Base-by-base conservation (phyloP, 2,329 filamentous ascomycete species). In the Fonsecaea pugnacius region DNA sequence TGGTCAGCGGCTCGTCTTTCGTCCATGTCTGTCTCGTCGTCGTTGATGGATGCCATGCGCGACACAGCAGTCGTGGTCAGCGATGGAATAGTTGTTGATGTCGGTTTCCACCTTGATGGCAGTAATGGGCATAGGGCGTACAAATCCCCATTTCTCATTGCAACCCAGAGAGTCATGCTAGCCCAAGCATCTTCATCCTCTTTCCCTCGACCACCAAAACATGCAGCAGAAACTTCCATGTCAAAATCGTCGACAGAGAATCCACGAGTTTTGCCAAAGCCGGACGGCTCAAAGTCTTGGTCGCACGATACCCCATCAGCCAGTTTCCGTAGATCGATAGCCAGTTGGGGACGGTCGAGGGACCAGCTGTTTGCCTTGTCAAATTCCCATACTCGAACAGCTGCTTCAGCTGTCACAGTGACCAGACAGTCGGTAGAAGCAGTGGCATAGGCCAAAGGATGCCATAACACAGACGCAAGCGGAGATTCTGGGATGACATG, bases 101-200 rank as follows among this genome's bases (percentile, higher is more conserved):
- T 88, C 27, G 90, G 88, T 27, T 91, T 87, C 92, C 94, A 98
- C 71, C 89, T 91, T 58, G 88, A 87, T 0, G 95, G 95, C 35
- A 99, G 81, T 46, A 99, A 83, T 1, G 95, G 95, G 74, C 93
- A 97, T 8, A 99, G 81, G 1, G 94, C 93, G 73, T 99, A 99
- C 5, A 98, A 85, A 73, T 97, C 93, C 3, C 95, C 95, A 65
- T 92, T 90, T 40, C 87, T 87, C 90, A 97, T 99, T n/a, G 93
- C 92, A 58, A 98, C 81, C 91, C 94, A 99, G 10, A 99, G 82
- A 0, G 95, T 98, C 91, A 97, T 97, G 9, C 93, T 87, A 7
- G 92, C 91, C 95, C 95, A 99, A 1, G 85, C 84, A 72, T 86
- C 82, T 68, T 88, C 85, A 40, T 83, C 84, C 60, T 84, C 81